Conservation (phyloP, 257 asterid species). For the Vinca minor region DNA sequence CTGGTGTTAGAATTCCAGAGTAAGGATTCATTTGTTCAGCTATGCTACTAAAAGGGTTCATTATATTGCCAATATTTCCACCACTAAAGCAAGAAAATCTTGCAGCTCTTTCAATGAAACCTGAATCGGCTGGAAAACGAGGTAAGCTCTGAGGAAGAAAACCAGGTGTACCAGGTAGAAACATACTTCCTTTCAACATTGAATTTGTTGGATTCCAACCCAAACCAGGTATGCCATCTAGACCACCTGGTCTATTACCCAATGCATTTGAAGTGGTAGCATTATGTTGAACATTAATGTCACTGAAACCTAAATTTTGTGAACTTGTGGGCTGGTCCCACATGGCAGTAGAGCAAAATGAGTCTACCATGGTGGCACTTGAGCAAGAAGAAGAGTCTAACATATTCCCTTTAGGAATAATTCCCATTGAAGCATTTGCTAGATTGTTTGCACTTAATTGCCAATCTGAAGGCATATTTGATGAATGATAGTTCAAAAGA, state of each 20-base stretch:
- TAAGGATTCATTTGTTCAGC: conserved; percentile 34
- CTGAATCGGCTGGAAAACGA: conserved; percentile 77
- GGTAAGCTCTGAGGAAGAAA: conserved; percentile 53
- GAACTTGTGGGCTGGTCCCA: conserved; percentile 57
- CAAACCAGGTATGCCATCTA: conserved; percentile 23
- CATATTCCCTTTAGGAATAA: conserved; percentile 30
- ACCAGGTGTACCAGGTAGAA: conserved; percentile 43
- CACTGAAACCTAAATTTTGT: conserved; percentile 47
- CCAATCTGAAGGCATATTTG: conserved; percentile 55
- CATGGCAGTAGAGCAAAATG: conserved; percentile 39
- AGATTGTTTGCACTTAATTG: conserved; percentile 40
- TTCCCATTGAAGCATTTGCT: conserved; percentile 34
- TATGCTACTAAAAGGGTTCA: conserved; percentile 34
- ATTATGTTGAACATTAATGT: conserved; percentile 35
- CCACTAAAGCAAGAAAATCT: conserved; percentile 80
- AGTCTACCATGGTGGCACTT: conserved; percentile 38
- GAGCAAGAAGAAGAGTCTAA: conserved; percentile 40
- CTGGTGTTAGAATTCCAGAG: conserved; percentile 29
- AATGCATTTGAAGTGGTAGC: conserved; percentile 29
- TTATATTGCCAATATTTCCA: conserved; percentile 53
- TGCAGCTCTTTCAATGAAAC: conserved; percentile 81
- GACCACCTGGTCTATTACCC: conserved; percentile 14
- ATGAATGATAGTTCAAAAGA: conserved; percentile 33
- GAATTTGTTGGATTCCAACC: conserved; percentile 39
- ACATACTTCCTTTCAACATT: conserved; percentile 49